Evolutionary conservation across 805 yeast species (phyloP).

Genomic region (Brettanomyces nanus): DNA sequence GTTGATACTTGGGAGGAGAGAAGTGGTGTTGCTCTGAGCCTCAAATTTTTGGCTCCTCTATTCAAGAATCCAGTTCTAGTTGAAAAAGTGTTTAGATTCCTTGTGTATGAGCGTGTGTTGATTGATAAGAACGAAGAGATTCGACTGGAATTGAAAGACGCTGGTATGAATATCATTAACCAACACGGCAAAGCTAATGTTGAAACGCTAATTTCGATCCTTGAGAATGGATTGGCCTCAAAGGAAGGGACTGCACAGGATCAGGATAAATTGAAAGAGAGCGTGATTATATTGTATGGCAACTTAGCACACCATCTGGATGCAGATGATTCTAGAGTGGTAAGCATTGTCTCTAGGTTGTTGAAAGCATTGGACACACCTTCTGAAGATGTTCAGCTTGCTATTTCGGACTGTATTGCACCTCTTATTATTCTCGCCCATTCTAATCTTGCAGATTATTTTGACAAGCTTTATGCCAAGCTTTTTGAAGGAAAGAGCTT

Average conservation of each 20-base stretch:
- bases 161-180: conserved; percentile 72
- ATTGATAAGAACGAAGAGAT: conserved; percentile 70
- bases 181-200: conserved; percentile 56
- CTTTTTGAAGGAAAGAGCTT: conserved; percentile 43
- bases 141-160: conserved; percentile 76
- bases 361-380: conserved; percentile 75
- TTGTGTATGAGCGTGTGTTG: conserved; percentile 50
- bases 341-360: conserved; percentile 58
- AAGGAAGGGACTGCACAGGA: conserved; percentile 37
- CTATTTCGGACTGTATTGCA: conserved; percentile 78
- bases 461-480: conserved; percentile 51
- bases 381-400: conserved; percentile 82
- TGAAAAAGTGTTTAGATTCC: conserved; percentile 49
- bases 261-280: conserved; percentile 63
- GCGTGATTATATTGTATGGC: conserved; percentile 83
- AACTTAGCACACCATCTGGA: conserved; percentile 80
- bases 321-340: conserved; percentile 56
- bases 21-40: conserved; percentile 67
- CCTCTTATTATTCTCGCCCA: conserved; percentile 63
- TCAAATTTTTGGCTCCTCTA: conserved; percentile 47
- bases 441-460: conserved; percentile 40
- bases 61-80: conserved; percentile 36
- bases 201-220: conserved; percentile 73
- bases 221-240: conserved; percentile 58
- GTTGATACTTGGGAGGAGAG: conserved; percentile 82